Evolutionary conservation across 306 rosid species (phyloP).

Genomic region (Fagus crenata): DNA sequence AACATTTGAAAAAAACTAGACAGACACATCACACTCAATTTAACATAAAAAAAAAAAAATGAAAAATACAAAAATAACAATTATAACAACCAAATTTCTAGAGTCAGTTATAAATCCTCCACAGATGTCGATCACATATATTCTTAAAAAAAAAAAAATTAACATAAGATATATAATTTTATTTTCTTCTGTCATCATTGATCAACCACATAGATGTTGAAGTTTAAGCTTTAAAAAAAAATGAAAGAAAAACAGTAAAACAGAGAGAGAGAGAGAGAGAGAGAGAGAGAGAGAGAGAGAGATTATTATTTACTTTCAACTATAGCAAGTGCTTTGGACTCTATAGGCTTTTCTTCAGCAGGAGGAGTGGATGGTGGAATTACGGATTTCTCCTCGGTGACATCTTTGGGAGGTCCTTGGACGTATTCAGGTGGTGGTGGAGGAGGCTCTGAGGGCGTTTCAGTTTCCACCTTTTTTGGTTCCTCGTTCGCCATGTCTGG

Average conservation of each 20-base stretch:
- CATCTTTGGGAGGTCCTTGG: constrained; percentile 44
- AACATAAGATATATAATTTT: not conserved
- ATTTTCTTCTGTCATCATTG: not conserved
- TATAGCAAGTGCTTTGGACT: constrained; percentile 63
- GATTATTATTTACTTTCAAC: no score
- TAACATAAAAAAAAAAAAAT: no score
- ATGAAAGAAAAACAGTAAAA: not conserved
- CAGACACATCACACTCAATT: no score
- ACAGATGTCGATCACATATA: no score
- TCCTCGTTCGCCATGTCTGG: constrained; percentile 62
- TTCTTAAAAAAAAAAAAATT: not conserved
- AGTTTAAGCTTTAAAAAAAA: not conserved
- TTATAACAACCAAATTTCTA: no score
- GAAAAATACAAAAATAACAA: no score
- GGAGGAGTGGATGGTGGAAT: constrained; percentile 44
- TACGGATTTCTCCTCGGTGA: constrained; percentile 63
- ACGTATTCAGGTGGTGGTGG: constrained; percentile 25
- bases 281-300: no score
- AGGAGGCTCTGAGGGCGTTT: constrained; percentile 40
- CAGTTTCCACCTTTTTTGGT: constrained; percentile 39
- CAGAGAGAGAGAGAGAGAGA: not conserved
- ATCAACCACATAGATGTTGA: not conserved
- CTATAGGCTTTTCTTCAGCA: constrained; percentile 46
- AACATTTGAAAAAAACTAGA: no score
- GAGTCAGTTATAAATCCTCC: no score